These are phyloP conservation scores for Botrytis sinoallii DNA, from an alignment of 2,329 filamentous ascomycete species.

Conservation along the genomic window DNA sequence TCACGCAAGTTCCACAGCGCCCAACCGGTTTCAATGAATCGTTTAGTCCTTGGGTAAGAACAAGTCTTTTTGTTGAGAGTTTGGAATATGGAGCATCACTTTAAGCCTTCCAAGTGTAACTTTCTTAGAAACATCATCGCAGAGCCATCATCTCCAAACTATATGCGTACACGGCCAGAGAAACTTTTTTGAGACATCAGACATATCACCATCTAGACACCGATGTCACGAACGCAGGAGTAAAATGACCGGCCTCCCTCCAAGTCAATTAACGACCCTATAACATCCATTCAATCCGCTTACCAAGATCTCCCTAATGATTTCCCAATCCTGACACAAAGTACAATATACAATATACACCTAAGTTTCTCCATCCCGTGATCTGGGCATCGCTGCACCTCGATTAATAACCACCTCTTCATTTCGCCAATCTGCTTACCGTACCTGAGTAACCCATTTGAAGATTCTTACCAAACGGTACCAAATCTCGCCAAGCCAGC, in stretches of 20 bases:
- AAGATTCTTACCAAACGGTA: background rate
- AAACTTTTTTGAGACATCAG: background rate
- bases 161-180: background rate
- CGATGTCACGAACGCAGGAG: background rate
- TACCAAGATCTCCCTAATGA: background rate
- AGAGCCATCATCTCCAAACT: background rate
- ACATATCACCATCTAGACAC: background rate
- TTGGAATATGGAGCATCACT: background rate
- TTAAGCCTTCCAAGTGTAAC: background rate
- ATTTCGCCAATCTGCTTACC: background rate
- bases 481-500: background rate
- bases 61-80: accelerated
- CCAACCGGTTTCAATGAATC: background rate
- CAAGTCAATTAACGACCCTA: background rate
- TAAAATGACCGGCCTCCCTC: background rate
- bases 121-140: background rate
- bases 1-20: background rate
- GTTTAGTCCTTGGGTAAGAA: background rate
- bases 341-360: background rate
- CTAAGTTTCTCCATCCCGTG: background rate
- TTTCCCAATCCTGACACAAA: background rate
- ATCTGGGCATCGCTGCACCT: background rate
- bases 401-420: background rate
- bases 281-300: background rate
- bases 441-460: background rate